phyloP scores from a whole-genome alignment of 2,329 filamentous ascomycete genomes.

The Hypoxylon sp. region DNA sequence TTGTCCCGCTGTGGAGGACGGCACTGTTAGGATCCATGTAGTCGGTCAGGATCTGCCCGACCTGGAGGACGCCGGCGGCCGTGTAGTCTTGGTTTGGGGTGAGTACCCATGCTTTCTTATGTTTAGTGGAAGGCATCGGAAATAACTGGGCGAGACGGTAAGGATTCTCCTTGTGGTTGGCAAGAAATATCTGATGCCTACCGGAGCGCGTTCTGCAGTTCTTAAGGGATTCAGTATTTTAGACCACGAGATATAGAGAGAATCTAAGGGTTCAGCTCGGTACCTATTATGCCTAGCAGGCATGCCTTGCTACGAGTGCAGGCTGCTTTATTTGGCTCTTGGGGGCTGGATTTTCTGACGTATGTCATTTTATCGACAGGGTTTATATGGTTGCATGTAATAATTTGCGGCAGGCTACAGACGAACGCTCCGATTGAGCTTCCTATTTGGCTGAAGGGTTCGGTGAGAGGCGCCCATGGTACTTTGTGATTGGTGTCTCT shows the following conservation, averaged over 20 bases:
- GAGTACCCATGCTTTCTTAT: background rate
- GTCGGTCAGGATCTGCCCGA: slow-evolving; percentile 2
- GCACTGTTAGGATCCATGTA: slow-evolving; percentile 1
- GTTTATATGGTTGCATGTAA: background rate
- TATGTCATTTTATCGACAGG: background rate
- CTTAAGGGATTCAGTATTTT: background rate
- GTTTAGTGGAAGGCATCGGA: background rate
- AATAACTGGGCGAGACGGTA: background rate
- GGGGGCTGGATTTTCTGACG: background rate
- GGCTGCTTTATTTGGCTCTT: background rate
- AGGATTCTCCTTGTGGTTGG: background rate
- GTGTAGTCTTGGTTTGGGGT: slow-evolving; percentile 3
- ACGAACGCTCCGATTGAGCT: background rate
- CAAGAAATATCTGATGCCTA: background rate
- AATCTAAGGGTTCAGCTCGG: background rate
- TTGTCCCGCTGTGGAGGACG: background rate
- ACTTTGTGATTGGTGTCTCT: background rate
- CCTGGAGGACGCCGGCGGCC: background rate
- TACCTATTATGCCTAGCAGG: too few relatives aligned
- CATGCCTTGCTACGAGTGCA: too few relatives aligned
- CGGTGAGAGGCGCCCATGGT: background rate
- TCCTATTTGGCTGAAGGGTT: background rate
- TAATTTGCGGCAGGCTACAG: slow-evolving; percentile 1
- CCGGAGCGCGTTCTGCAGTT: background rate
- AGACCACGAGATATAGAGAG: too few relatives aligned